These are phyloP conservation scores for Talaromyces islandicus DNA, from an alignment of 2,329 filamentous ascomycete species.

Conservation along the genomic window DNA sequence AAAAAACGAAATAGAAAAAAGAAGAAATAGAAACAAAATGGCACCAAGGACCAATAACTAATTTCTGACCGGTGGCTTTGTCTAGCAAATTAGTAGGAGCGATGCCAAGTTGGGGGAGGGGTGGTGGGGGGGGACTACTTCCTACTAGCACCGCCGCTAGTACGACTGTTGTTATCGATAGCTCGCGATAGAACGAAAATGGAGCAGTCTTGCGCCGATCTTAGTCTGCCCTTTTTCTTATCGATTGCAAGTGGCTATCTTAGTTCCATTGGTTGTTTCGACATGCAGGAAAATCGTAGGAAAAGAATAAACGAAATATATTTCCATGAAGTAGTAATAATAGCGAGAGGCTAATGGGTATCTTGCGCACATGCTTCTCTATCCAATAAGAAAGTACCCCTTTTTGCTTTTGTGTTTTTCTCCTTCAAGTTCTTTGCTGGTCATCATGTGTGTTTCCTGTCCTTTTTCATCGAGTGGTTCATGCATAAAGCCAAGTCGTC, in stretches of 20 bases:
- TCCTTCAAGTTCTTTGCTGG: no score
- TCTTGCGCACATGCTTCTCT: conserved; percentile 12
- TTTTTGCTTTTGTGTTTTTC: neutral
- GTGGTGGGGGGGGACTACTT: no score
- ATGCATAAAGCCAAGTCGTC: neutral
- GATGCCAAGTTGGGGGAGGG: neutral
- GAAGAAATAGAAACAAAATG: neutral
- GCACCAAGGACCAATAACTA: no score
- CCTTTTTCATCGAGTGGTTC: neutral
- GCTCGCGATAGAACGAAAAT: neutral
- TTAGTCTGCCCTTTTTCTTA: neutral
- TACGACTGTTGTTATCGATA: neutral
- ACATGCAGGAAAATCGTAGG: neutral
- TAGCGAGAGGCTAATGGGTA: conserved; percentile 11
- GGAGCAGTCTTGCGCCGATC: neutral
- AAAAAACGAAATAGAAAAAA: no score
- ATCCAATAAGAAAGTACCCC: conserved; percentile 9
- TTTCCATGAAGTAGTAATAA: neutral
- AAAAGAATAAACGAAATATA: neutral
- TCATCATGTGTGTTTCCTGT: neutral
- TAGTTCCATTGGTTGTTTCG: neutral
- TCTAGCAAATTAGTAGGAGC: neutral
- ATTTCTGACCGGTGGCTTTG: neutral
- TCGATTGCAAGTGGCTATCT: neutral
- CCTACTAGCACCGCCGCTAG: neutral